Percentiles rank a stretch among this genome's conserved stretches.
Evolutionary conservation across 345 rosid species (phyloP).

Genomic region (Jatropha curcas): DNA sequence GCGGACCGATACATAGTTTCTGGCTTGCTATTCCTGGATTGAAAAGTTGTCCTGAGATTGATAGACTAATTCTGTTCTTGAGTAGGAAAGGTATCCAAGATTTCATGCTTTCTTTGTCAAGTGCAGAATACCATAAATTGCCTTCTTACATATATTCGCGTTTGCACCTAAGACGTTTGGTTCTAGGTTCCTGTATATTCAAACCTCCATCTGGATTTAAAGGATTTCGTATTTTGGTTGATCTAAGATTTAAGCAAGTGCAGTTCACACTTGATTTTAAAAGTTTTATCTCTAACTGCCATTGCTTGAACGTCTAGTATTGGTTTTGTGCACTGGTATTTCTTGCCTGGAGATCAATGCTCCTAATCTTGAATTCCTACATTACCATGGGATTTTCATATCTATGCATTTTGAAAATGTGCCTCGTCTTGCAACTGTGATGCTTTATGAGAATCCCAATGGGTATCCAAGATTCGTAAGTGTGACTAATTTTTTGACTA

Average conservation of each 20-base stretch:
- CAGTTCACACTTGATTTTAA: background rate
- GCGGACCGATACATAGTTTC: background rate
- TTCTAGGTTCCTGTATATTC: background rate
- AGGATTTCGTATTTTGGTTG: conserved; percentile 5
- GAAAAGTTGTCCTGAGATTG: conserved; percentile 11
- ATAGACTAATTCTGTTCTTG: background rate
- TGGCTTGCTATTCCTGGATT: background rate
- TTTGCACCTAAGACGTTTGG: background rate
- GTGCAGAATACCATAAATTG: background rate
- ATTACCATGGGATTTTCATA: background rate
- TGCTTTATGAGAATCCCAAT: background rate
- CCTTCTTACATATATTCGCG: conserved; percentile 1
- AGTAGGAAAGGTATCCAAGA: background rate
- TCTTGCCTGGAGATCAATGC: background rate
- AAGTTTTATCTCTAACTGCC: background rate
- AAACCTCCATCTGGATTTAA: background rate
- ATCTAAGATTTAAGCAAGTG: background rate
- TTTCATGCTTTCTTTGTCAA: background rate
- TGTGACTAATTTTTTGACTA: background rate
- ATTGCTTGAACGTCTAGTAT: no score
- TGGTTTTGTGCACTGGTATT: background rate
- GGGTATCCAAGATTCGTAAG: no score
- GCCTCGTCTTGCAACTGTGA: background rate
- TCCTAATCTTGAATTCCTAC: background rate
- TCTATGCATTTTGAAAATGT: background rate